phyloP scores from a whole-genome alignment of 2,329 filamentous ascomycete species.

The Fusarium chuoi region DNA sequence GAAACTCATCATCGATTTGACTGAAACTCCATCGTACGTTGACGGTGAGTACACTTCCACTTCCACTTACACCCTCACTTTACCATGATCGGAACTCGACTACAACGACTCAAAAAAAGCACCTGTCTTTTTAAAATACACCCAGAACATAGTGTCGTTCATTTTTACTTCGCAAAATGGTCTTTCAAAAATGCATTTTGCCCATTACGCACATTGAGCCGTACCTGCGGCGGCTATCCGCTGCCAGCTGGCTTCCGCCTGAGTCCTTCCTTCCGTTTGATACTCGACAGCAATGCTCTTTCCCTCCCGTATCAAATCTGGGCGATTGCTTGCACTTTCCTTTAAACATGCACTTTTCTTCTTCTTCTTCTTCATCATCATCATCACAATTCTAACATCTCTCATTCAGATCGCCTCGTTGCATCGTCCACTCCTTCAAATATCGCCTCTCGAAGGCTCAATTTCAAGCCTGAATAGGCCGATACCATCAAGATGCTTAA shows the following conservation, averaged over 20 bases:
- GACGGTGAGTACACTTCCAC: slow-evolving; percentile 30
- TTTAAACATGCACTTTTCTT: not conserved
- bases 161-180: not conserved
- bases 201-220: slow-evolving; percentile 16
- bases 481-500: slow-evolving; percentile 48
- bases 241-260: slow-evolving; percentile 7
- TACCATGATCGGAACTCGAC: slow-evolving; percentile 15
- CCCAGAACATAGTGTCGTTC: not conserved
- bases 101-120: not conserved
- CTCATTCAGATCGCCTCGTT: slow-evolving; percentile 48
- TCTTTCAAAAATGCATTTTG: not conserved
- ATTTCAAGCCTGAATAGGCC: slow-evolving; percentile 42
- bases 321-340: slow-evolving; percentile 10
- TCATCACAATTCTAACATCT: slow-evolving; percentile 25
- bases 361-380: not conserved
- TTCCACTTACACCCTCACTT: slow-evolving; percentile 16
- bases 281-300: slow-evolving; percentile 18
- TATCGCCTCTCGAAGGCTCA: slow-evolving; percentile 11
- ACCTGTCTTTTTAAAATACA: not conserved
- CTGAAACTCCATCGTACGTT: slow-evolving; percentile 2
- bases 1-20: slow-evolving; percentile 10
- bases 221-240: slow-evolving; percentile 18
- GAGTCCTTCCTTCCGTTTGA: slow-evolving; percentile 22
- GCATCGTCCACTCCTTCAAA: slow-evolving; percentile 50
- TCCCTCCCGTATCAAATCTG: not conserved